Percentiles rank a stretch among this genome's conserved stretches.
phyloP scores from a whole-genome alignment of 352 stramenopile species.

The Phytophthora meadii region DNA sequence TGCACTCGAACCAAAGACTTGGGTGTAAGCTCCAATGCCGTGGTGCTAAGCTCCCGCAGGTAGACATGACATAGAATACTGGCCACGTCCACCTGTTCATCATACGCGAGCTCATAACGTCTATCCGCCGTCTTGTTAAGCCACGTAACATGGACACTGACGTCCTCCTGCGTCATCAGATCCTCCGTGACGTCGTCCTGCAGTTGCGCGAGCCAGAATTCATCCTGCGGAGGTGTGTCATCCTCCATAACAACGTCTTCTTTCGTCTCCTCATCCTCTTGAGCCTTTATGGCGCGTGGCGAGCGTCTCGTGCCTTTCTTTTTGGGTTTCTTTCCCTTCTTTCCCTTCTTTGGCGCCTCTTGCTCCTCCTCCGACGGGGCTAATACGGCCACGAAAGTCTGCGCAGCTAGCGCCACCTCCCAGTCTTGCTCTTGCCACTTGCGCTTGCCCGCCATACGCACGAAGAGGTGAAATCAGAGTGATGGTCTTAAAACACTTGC shows the following conservation, averaged over 20 bases:
- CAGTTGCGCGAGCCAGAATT: conserved; percentile 78
- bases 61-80: conserved; percentile 82
- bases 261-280: conserved; percentile 3
- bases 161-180: conserved; percentile 63
- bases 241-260: conserved; percentile 9
- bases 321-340: conserved; percentile 28
- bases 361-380: conserved; percentile 29
- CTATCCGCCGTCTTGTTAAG: conserved; percentile 46
- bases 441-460: conserved; percentile 42
- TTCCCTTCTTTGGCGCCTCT: conserved; percentile 17
- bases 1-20: conserved; percentile 68
- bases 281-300: conserved; percentile 3
- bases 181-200: conserved; percentile 79
- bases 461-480: background rate
- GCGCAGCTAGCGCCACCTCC: conserved; percentile 68
- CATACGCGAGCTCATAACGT: conserved; percentile 61
- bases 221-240: conserved; percentile 32
- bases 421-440: conserved; percentile 78
- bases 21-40: conserved; percentile 59
- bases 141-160: conserved; percentile 65
- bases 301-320: conserved; percentile 18
- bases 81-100: conserved; percentile 68
- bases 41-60: conserved; percentile 48
- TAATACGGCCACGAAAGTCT: conserved; percentile 70
- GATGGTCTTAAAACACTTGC: background rate